These are phyloP conservation scores for Ziziphus jujuba DNA, from an alignment of 306 rosid genomes.

Conservation along the genomic window DNA sequence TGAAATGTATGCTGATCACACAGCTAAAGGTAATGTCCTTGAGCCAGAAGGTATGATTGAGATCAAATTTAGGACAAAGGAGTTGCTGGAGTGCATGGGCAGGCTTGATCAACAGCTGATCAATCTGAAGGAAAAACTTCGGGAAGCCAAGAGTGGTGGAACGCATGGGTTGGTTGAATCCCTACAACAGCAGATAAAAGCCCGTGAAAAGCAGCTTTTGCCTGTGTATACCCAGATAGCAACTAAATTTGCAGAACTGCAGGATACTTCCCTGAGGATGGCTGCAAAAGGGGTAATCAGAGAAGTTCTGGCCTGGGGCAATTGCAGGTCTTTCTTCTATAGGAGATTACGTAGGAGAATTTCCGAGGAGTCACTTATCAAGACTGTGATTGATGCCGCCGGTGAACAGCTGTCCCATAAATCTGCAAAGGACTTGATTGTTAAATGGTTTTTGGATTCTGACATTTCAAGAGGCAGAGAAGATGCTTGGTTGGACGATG, in stretches of 20 bases:
- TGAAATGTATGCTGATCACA: conserved; percentile 89
- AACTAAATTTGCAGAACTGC: conserved; percentile 89
- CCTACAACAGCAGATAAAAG: conserved; percentile 71
- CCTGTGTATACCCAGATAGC: conserved; percentile 95
- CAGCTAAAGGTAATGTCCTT: conserved; percentile 93
- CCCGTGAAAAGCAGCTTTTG: conserved; percentile 88
- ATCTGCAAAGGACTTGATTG: conserved; percentile 61
- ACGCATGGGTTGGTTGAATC: conserved; percentile 45
- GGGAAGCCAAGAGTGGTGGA: conserved; percentile 63
- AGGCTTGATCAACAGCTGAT: conserved; percentile 83
- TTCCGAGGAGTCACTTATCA: conserved; percentile 71
- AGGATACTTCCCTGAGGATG: conserved; percentile 94
- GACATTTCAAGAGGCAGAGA: conserved; percentile 45
- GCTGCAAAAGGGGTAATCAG: conserved; percentile 86
- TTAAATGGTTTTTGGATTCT: conserved; percentile 69
- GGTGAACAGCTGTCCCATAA: conserved; percentile 74
- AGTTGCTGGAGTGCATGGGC: conserved; percentile 89
- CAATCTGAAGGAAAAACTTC: conserved; percentile 66
- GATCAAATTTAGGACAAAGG: conserved; percentile 90
- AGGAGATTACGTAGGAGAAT: conserved; percentile 75
- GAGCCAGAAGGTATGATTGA: conserved; percentile 99
- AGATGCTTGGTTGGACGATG: conserved; percentile 79
- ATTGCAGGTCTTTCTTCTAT: conserved; percentile 77
- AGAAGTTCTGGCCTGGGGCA: conserved; percentile 84
- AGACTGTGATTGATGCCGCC: conserved; percentile 70